A percentile compares a stretch with the other conserved stretches of the same genome.
Evolutionary conservation across 2,329 filamentous ascomycete genomes (phyloP).

Genomic region (Alternaria brassicicola): DNA sequence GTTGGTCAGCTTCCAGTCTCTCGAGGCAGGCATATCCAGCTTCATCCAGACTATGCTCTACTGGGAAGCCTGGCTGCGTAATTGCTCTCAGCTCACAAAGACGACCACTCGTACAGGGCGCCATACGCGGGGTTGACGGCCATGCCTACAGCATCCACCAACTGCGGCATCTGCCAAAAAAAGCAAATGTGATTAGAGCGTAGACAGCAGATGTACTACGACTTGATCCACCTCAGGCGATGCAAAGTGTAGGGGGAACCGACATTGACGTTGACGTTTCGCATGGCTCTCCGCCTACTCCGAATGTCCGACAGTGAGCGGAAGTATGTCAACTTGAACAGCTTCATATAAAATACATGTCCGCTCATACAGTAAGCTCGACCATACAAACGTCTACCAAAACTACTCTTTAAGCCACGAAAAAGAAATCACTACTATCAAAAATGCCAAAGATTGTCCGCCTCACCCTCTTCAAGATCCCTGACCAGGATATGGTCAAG

Average conservation of each 20-base stretch:
- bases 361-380: neutral
- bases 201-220: neutral
- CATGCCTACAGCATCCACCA: neutral
- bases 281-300: slow-evolving; percentile 36
- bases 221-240: slow-evolving; percentile 1
- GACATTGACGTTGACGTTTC: slow-evolving; percentile 12
- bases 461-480: slow-evolving; percentile 48
- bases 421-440: slow-evolving; percentile 13
- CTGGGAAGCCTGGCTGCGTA: neutral
- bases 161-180: neutral
- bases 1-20: neutral
- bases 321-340: neutral
- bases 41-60: neutral
- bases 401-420: neutral
- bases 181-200: slow-evolving; percentile 1
- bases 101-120: neutral
- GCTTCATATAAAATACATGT: neutral
- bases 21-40: neutral
- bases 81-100: neutral
- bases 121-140: slow-evolving; percentile 1
- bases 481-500: slow-evolving; percentile 36
- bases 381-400: neutral
- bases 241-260: slow-evolving; percentile 29
- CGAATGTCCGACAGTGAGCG: slow-evolving; percentile 11
- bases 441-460: slow-evolving; percentile 44